Evolutionary conservation across 495 filamentous ascomycete genomes (phyloP), one percentile per base, ranked within the genome.

Genomic region (Annulohypoxylon nitens): DNA sequence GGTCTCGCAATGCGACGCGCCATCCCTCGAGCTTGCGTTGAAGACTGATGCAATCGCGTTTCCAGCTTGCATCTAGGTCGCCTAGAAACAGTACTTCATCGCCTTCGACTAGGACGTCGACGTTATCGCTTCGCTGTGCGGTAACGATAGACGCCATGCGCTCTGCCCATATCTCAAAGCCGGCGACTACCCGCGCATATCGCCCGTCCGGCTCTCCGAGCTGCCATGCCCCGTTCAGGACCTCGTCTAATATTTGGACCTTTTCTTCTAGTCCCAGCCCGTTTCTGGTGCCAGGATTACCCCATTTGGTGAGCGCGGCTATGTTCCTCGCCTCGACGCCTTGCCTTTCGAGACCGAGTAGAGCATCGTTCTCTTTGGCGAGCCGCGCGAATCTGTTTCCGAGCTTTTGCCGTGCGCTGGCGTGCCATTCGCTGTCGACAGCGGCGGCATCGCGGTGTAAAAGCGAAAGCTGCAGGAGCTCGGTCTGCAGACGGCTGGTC

Each of bases 381-480:
- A 87, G 73, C 12, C 69, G 68, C 8, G 78, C 72, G 63, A 87
- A 90, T 37, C 81, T 80, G 0, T 23, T 55, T 2, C 78, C 75
- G 5, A 89, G 75, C 37, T 78, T 80, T 36, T 67, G 33, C 55
- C 81, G 78, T 0, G 87, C 87, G 73, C 84, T 86, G 1, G 64
- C 78, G 55, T 80, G 78, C 87, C 87, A 90, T 51, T 82, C 76
- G 9, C 48, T 55, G 9, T 65, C 70, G 45, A 78, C 78, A 10
- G 41, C 61, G 7, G 68, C 64, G 14, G 84, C 83, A 53, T 79
- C 78, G 58, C 83, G 85, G 80, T 93, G 91, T 11, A 94, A 81
- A 9, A 95, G 82, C 75, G 89, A 88, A 4, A 95, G 81, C 75
- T 93, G 92, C 23, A 94, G 81, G 20, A 96, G 84, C 74, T 94